Evolutionary conservation across 208 protist species (phyloP), one percentile per base, ranked within the genome.

Genomic region (Acanthamoeba lenticulata): DNA sequence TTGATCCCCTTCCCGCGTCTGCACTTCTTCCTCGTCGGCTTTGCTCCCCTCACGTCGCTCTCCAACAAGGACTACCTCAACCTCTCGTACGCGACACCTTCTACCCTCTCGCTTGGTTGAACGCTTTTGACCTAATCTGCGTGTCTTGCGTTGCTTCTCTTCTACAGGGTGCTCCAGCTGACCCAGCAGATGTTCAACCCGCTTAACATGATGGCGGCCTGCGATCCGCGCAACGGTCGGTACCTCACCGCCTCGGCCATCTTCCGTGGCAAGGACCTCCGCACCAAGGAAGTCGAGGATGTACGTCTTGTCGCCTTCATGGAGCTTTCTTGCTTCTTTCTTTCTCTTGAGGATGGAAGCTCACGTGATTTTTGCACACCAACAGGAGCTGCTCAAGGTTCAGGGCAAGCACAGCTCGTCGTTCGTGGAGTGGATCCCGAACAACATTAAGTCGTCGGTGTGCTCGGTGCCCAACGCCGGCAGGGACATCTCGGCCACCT

Each of bases 181-280:
- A 99, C 98, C 36, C 97, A 99, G 96, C 98, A 99, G 97, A 99
- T 99, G 98, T 99, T 99, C 96, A 98, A 99, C 92, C 95, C 98
- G 42, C 99, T 99, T 95, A 99, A 99, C 97, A 99, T 99, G 99
- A 99, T 99, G 99, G 98, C 98, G 92, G 97, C 98, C n/a, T 98
- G 96, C 89, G 98, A 99, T 94, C 98, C 98, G 57, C 95, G 98
- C 81, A 97, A 99, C 88, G 98, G 97, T 38, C 95, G 95, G 83
- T 98, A 98, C 93, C 92, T 98, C 15, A 98, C 97, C 52, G 97
- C 98, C 60, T 98, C 97, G 49, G 97, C 97, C 49, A 94, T 99
- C 49, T 99, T 99, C 97, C 97, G 98, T 96, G 98, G 98, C 85
- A 98, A 97, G 62, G 94, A 97, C 95, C 98, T 99, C 96, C 97